Base-by-base conservation (phyloP, 495 filamentous ascomycete genomes). In the Aspergillus heteromorphus region DNA sequence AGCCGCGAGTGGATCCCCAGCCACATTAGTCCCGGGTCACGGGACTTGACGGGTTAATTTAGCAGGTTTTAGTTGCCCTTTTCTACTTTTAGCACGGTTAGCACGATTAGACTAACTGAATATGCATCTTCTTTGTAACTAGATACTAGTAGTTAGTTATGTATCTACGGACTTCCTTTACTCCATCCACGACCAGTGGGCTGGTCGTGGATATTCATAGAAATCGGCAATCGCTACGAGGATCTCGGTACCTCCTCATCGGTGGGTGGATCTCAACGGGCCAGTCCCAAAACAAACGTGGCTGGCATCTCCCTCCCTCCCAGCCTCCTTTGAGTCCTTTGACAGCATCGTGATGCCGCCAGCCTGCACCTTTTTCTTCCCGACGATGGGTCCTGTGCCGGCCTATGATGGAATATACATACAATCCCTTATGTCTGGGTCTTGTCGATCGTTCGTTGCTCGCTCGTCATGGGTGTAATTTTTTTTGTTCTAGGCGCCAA, bases 301-400 rank as follows among this genome's bases (percentile, higher is more conserved):
- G 61, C 61, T 64, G 61, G 61, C 43, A 29, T 8, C 20, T 27
- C 23, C 7, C 4, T 27, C 4, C 48, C 34, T 50, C 57, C 62
- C 59, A 62, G 59, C 56, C 59, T 59, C 57, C 59, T 57, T 61
- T 65, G 57, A 53, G 57, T 59, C 57, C 59, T 57, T 61, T 65
- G 57, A 53, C 45, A 45, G 53, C 53, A 23, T 55, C 38, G 45
- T 57, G 57, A 56, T 53, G 51, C 51, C 54, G 54, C 57, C 62
- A 65, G 50, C 55, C 62, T 59, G 53, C 59, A 51, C 53, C 51
- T 43, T 45, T 45, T 57, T 16, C 27, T 48, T 47, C 51, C 49
- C 36, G 27, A 17, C 36, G 27, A 64, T 57, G 55, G 55, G 57
- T 45, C 54, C 38, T 19, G 25, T 42, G 53, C 43, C 51, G 53